Base-by-base conservation (phyloP, 371 early-diverging fungal genomes). In the Batkoa obscura region DNA sequence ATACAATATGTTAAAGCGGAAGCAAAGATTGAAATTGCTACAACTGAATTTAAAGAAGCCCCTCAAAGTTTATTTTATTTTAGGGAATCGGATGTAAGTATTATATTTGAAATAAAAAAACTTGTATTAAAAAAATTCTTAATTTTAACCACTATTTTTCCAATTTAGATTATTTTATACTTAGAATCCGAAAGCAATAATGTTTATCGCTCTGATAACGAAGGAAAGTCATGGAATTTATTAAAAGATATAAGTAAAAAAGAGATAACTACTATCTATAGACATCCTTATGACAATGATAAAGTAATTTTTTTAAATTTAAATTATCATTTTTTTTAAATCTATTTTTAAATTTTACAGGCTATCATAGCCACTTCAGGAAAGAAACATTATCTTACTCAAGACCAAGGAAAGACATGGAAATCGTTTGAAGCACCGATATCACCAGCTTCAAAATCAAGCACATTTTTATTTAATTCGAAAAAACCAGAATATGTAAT, bases 341-440 rank as follows among this genome's bases (percentile, higher is more conserved):
- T 3, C 37, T 30, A 50, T 30, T 17, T 38, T 13, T 23, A 2
- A 36, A 17, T 41, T 42, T 39, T 33, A 17, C 64, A 82, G 79
- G 82, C 81, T 9, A 80, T 71, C 62, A 64, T 82, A 36, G 50
- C 83, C 41, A 76, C 83, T 6, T 59, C 55, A 31, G 66, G 58
- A 17, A 79, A 60, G 35, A 71, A 52, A 4, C 86, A 86, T 56
- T 84, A 78, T 73, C 68, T 70, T 43, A 81, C 86, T 5, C 56
- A 54, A 3, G 81, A 88, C 59, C 62, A 68, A 51, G 86, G 84
- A 34, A 66, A 57, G 34, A 66, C 76, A 3, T 88, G 86, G 86
- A 66, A 69, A 31, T 34, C 63, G 23, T 85, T 86, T 59, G 60
- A 65, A 4, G 76, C 81, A 3, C 72, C 69, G 1, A 54, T 64